Percentiles rank a stretch among this genome's conserved stretches.
phyloP scores from a whole-genome alignment of 2,329 filamentous ascomycete genomes.

The Thelonectria olida region DNA sequence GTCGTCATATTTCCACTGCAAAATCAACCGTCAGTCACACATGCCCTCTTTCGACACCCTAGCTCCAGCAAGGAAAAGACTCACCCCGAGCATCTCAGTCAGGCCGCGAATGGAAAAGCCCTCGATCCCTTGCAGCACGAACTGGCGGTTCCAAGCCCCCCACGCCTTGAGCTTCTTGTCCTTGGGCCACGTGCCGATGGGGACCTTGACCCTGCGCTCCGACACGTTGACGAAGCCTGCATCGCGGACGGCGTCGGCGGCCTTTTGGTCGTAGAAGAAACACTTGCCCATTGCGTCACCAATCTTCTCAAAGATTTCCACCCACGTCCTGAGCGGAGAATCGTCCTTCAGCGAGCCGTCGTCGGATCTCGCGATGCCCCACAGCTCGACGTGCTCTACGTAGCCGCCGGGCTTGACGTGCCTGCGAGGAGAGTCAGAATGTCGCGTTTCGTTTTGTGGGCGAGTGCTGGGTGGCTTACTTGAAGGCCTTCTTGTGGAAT shows the following conservation, averaged over 20 bases:
- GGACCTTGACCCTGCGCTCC: conserved; percentile 31
- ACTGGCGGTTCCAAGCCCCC: conserved; percentile 38
- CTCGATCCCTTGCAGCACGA: conserved; percentile 34
- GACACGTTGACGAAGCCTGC: conserved; percentile 33
- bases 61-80: too few relatives aligned
- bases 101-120: conserved; percentile 36
- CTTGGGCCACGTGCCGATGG: conserved; percentile 42
- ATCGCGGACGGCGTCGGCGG: conserved; percentile 24
- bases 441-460: conserved; percentile 13
- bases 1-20: conserved; percentile 26
- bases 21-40: neutral
- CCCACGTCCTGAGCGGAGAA: conserved; percentile 32
- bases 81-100: conserved; percentile 30
- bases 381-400: conserved; percentile 33
- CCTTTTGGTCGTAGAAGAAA: conserved; percentile 27
- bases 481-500: conserved; percentile 57
- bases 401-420: conserved; percentile 29
- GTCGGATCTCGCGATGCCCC: conserved; percentile 34
- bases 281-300: conserved; percentile 28
- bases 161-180: conserved; percentile 40
- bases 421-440: neutral
- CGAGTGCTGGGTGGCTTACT: conserved; percentile 46
- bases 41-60: neutral
- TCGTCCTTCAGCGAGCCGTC: conserved; percentile 34
- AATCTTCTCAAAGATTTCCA: conserved; percentile 23